Evolutionary conservation across 1,284 basidiomycete genomes (phyloP).

Genomic region (Rhodotorula glutinis): DNA sequence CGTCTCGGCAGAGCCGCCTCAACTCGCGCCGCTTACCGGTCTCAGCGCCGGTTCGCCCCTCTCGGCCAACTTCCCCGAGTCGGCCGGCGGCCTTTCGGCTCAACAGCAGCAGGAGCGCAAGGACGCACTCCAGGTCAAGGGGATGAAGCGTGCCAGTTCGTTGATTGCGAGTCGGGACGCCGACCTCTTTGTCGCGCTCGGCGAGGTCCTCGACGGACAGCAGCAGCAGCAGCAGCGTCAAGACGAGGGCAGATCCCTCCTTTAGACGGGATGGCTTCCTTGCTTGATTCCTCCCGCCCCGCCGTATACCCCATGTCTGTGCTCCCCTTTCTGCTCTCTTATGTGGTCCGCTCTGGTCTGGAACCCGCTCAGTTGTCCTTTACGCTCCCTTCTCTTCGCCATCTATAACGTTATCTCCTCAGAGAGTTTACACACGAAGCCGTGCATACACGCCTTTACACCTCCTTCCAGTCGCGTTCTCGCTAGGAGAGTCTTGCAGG

Average conservation of each 20-base stretch:
- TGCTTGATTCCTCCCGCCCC: no score
- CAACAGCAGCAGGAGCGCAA: not conserved
- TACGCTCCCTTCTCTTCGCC: no score
- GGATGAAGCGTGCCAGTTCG: slow-evolving; percentile 27
- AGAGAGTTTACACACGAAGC: no score
- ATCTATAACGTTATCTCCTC: no score
- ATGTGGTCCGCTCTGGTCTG: no score
- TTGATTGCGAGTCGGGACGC: slow-evolving; percentile 43
- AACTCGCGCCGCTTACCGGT: slow-evolving; percentile 23
- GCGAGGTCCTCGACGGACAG: slow-evolving; percentile 27
- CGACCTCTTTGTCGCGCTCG: slow-evolving; percentile 42
- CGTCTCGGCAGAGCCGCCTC: slow-evolving; percentile 13
- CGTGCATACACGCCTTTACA: no score
- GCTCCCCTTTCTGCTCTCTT: no score
- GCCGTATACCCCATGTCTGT: not conserved
- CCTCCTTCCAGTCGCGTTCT: no score
- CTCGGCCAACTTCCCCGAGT: slow-evolving; percentile 16
- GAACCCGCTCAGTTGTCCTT: no score
- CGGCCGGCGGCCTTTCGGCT: not conserved
- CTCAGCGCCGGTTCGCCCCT: slow-evolving; percentile 27
- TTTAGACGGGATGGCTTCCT: not conserved
- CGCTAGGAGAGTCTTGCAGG: no score
- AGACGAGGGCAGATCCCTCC: not conserved
- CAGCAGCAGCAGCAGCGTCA: not conserved
- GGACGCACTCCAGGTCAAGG: slow-evolving; percentile 8